These are phyloP conservation scores for Xylaria flabelliformis DNA, from an alignment of 495 filamentous ascomycete genomes.

Conservation along the genomic window DNA sequence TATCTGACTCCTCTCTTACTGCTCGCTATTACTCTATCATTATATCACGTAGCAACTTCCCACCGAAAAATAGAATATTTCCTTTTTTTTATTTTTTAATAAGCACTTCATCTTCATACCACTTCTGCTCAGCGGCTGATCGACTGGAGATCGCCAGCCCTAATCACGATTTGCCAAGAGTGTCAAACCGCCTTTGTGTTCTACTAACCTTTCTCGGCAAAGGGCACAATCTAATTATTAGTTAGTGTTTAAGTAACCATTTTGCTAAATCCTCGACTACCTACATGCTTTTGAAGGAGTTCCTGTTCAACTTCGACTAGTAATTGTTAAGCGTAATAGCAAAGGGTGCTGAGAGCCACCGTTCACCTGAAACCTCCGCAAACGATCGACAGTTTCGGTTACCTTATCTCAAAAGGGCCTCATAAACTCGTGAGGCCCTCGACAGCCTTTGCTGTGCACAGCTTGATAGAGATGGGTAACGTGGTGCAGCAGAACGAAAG, in stretches of 20 bases:
- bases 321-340: background rate
- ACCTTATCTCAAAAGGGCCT: background rate
- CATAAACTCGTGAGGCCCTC: background rate
- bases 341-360: background rate
- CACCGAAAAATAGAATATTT: background rate
- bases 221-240: background rate
- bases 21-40: background rate
- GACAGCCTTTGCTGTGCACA: background rate
- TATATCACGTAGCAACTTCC: background rate
- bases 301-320: background rate
- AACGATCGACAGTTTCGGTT: background rate
- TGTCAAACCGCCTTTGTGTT: background rate
- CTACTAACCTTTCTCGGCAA: conserved; percentile 10
- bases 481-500: background rate
- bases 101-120: background rate
- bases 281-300: background rate
- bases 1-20: background rate
- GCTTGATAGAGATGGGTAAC: background rate
- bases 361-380: conserved; percentile 10
- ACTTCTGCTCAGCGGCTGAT: background rate
- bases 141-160: conserved; percentile 7
- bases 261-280: background rate
- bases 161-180: conserved; percentile 14
- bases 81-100: background rate
- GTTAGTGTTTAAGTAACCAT: background rate